A percentile compares a stretch with the other conserved stretches of the same genome.
phyloP scores from a whole-genome alignment of 1,284 basidiomycete genomes.

The Bothia castanella region DNA sequence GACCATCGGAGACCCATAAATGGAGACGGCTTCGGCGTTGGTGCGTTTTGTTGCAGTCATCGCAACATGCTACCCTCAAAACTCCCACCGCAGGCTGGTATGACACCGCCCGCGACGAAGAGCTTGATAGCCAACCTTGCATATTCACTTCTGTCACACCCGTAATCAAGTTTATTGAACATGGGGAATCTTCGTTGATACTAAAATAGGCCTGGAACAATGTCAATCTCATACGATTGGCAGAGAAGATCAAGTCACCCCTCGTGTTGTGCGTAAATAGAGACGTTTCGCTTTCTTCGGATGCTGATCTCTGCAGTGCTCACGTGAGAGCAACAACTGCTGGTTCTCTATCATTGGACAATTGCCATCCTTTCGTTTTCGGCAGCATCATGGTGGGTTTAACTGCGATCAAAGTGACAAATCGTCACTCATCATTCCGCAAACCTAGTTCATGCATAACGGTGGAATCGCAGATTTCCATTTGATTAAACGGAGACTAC shows the following conservation, averaged over 20 bases:
- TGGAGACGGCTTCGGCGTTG: conserved; percentile 96
- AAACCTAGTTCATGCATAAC: conserved; percentile 88
- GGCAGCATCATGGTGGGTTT: conserved; percentile 79
- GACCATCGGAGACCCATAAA: conserved; percentile 83
- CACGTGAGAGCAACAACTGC: conserved; percentile 90
- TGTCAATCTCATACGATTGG: conserved; percentile 80
- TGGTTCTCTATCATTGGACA: conserved; percentile 84
- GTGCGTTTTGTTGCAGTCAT: conserved; percentile 46
- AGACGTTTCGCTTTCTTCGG: not conserved
- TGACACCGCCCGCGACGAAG: conserved; percentile 73
- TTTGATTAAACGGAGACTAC: conserved; percentile 76
- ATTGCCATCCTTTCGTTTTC: conserved; percentile 89
- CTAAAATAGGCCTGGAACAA: conserved; percentile 87
- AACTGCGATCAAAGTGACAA: not conserved
- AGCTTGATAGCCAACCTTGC: conserved; percentile 83
- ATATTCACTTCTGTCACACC: conserved; percentile 97
- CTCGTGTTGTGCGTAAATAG: conserved; percentile 74
- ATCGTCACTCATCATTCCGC: not conserved
- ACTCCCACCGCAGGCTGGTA: conserved; percentile 65
- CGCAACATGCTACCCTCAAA: not conserved
- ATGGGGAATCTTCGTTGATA: conserved; percentile 5
- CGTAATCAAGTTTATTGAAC: conserved; percentile 37
- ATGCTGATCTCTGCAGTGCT: conserved; percentile 47
- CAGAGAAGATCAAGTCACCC: conserved; percentile 93
- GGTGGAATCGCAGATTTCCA: conserved; percentile 83